Evolutionary conservation across 2,329 filamentous ascomycete species (phyloP).

Genomic region (Pezicula rhizophila): DNA sequence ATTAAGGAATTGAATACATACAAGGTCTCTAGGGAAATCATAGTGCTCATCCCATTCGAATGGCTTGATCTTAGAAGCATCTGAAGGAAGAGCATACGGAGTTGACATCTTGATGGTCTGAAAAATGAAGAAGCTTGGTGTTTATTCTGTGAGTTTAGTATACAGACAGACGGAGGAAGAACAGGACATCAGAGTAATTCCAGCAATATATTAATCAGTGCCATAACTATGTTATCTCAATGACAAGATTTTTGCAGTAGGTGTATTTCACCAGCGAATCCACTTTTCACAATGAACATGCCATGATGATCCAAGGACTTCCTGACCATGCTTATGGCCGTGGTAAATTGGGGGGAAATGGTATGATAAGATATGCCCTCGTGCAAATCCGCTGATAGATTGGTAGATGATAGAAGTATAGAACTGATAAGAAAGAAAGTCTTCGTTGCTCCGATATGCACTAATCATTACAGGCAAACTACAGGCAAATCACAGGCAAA

Average conservation of each 20-base stretch:
- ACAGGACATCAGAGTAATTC: neutral
- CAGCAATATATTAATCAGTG: too few species aligned
- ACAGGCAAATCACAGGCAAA: too few species aligned
- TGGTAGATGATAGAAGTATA: neutral
- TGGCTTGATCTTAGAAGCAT: constrained; percentile 15
- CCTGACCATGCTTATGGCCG: too few species aligned
- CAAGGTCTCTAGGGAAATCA: constrained; percentile 21
- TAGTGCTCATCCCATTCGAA: constrained; percentile 23
- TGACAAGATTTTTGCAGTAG: neutral
- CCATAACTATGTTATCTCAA: neutral
- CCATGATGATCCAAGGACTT: too few species aligned
- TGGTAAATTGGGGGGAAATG: neutral
- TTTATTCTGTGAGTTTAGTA: neutral
- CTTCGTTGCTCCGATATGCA: neutral
- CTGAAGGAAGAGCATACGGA: constrained; percentile 14
- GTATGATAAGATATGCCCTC: neutral
- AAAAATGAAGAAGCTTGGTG: neutral
- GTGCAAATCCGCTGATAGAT: neutral
- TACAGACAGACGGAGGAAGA: neutral
- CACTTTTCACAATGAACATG: neutral
- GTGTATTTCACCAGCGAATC: neutral
- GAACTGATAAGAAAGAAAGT: neutral
- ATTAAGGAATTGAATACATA: too few species aligned
- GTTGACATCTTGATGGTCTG: constrained; percentile 15
- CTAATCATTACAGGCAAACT: too few species aligned